These are phyloP conservation scores for Alternaria brassicae DNA, from an alignment of 2,329 filamentous ascomycete species.

Conservation along the genomic window DNA sequence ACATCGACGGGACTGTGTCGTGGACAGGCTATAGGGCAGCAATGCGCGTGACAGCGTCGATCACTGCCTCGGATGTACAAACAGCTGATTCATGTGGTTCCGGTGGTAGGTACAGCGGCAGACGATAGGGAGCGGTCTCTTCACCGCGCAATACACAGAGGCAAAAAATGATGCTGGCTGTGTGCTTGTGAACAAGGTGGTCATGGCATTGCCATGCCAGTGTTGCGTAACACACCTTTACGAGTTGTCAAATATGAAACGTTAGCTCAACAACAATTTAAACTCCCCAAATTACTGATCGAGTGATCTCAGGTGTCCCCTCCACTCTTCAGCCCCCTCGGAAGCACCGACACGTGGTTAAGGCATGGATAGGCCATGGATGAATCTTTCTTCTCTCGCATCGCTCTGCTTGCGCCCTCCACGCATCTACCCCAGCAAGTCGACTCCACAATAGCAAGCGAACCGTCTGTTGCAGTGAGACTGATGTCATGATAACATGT, in stretches of 20 bases:
- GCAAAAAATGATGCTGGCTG: background rate
- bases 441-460: background rate
- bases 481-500: background rate
- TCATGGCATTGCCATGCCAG: background rate
- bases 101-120: background rate
- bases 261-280: background rate
- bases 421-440: background rate
- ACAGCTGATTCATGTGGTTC: slow-evolving; percentile 1
- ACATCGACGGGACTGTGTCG: background rate
- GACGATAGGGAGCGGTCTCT: background rate
- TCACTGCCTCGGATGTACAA: background rate
- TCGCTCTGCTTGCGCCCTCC: background rate
- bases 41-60: slow-evolving; percentile 4
- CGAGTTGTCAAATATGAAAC: slow-evolving; percentile 1
- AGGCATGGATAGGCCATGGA: background rate
- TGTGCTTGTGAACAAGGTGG: background rate
- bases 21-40: background rate
- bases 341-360: background rate
- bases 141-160: background rate
- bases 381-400: background rate
- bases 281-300: background rate
- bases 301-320: background rate
- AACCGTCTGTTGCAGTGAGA: background rate
- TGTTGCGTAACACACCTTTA: background rate
- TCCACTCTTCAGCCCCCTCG: background rate